A percentile compares a stretch with the other conserved stretches of the same genome.
Evolutionary conservation across 2,329 filamentous ascomycete species (phyloP).

Genomic region (Calonectria fujianensis): DNA sequence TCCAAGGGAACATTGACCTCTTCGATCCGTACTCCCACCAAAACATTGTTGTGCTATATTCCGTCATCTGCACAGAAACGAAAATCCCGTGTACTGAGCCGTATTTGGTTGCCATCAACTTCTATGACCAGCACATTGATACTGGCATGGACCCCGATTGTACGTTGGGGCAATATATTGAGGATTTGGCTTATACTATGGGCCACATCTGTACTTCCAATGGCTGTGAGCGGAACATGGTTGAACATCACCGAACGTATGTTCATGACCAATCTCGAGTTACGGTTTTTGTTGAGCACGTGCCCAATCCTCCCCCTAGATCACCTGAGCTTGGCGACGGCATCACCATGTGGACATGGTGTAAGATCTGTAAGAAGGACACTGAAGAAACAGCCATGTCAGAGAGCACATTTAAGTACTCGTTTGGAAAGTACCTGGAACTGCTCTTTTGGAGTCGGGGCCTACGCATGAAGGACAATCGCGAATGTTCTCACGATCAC

Average conservation of each 20-base stretch:
- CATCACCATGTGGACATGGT: constrained; percentile 98
- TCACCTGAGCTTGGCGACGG: constrained; percentile 71
- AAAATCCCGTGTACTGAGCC: constrained; percentile 96
- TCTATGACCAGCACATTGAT: constrained; percentile 91
- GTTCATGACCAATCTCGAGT: constrained; percentile 97
- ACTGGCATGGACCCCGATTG: constrained; percentile 87
- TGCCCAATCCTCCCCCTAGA: constrained; percentile 65
- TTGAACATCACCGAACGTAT: constrained; percentile 95
- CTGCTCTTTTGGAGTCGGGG: constrained; percentile 96
- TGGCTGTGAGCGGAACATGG: constrained; percentile 91
- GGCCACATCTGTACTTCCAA: constrained; percentile 87
- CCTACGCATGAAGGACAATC: constrained; percentile 81
- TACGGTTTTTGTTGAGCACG: constrained; percentile 87
- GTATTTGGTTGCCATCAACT: constrained; percentile 90
- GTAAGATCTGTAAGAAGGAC: constrained; percentile 92
- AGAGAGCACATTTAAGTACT: constrained; percentile 96
- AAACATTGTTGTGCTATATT: constrained; percentile 95
- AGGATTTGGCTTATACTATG: constrained; percentile 87
- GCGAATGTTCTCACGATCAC: constrained; percentile 90
- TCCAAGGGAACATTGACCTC: constrained; percentile 89
- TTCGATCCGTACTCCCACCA: constrained; percentile 98
- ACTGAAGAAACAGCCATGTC: constrained; percentile 95
- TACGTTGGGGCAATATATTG: constrained; percentile 95
- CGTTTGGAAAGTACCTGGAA: constrained; percentile 98
- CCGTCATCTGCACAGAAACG: constrained; percentile 92